Base-by-base conservation (phyloP, 768 basidiomycete species). In the Coprinopsis sp. region DNA sequence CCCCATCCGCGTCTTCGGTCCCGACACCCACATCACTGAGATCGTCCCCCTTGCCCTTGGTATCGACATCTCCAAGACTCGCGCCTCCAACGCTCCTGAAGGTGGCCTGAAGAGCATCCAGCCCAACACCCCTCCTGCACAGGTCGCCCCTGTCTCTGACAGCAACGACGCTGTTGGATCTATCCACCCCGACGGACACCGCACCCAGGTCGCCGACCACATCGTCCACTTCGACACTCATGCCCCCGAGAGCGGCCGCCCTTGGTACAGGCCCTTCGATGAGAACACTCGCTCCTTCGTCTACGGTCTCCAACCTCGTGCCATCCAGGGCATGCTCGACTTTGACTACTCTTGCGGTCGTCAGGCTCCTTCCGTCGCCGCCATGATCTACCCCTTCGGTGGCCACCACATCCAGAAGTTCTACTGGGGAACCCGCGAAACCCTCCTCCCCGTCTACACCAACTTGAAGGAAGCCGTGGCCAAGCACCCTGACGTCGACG, bases 351-450 rank as follows among this genome's bases (percentile, higher is more conserved):
- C 91, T 12, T 99, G 96, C 70, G 94, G 94, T 14, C 89, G 96
- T 52, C 67, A 79, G 37, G 78, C 86, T 16, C 93, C 96, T 29
- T 88, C 84, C 37, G 96, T 98, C 54, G 94, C 96, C 23, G 96
- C 96, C 30, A 99, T 98, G 95, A 96, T 99, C 64, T 99, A 99
- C 68, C 96, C 95, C 64, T 99, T 99, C 69, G 96, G 95, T 62
- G 95, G 95, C 16, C 95, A 98, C 72, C 96, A 98, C 73, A 96
- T 97, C 68, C 96, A 99, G 73, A 99, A 99, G 75, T 97, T 99
- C 81, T 98, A 99, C 79, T 98, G 96, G 96, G 96, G 96, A 46
- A 98, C 96, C 31, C 92, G 91, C 74, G 96, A 98, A 77, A 95
- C 95, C 3, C 85, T 99, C 38, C 82, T 99, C 30, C 96, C 96